Percentiles rank a stretch among this genome's conserved stretches.
Evolutionary conservation across 1,139 yeast genomes (phyloP).

Genomic region (Suzukiozyma palmioleophila): DNA sequence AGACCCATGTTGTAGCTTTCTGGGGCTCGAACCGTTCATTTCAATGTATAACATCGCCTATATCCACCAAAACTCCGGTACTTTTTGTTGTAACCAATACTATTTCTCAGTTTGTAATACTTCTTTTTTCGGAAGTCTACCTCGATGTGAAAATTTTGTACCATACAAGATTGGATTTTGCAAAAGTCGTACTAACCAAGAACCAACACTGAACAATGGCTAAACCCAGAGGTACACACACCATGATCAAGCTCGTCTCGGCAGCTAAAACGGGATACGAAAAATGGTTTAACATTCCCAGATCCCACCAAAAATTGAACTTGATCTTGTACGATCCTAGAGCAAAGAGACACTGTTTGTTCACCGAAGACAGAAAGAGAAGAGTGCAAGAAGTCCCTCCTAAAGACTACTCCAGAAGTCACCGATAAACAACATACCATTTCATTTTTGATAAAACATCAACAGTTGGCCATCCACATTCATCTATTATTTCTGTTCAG

Average conservation of each 20-base stretch:
- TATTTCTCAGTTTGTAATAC: not conserved
- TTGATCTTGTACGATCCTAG: constrained; percentile 88
- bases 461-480: no score
- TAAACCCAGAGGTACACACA: constrained; percentile 39
- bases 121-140: constrained; percentile 1
- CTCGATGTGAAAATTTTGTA: constrained; percentile 57
- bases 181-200: not conserved
- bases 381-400: constrained; percentile 62
- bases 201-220: constrained; percentile 25
- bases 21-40: no score
- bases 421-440: constrained; percentile 12
- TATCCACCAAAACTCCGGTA: no score
- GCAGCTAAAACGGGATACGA: constrained; percentile 85
- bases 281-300: constrained; percentile 75
- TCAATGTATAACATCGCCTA: no score
- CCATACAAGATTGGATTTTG: constrained; percentile 85
- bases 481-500: no score
- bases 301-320: constrained; percentile 73
- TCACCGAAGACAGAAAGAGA: constrained; percentile 84
- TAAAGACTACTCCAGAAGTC: constrained; percentile 57
- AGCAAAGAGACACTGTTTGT: constrained; percentile 71
- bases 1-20: no score
- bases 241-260: constrained; percentile 60
- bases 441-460: no score
- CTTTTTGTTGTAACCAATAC: no score